These are phyloP conservation scores for Diplodia intermedia DNA, from an alignment of 2,329 filamentous ascomycete species.

Conservation along the genomic window DNA sequence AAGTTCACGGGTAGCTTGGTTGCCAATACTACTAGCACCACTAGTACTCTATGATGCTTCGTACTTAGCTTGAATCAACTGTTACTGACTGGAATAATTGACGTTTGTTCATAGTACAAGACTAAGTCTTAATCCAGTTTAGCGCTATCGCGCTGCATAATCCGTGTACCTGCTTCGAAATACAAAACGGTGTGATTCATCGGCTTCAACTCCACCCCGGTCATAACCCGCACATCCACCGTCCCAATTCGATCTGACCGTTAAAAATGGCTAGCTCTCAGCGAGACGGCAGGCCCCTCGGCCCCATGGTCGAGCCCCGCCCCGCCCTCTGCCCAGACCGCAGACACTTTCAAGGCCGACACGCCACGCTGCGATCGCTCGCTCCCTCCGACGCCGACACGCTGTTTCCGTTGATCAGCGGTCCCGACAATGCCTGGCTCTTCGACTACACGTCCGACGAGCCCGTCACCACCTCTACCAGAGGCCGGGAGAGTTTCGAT, in stretches of 20 bases:
- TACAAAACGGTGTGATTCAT: neutral
- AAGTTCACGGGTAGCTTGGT: too few species aligned
- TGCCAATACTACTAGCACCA: too few species aligned
- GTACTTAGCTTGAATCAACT: neutral
- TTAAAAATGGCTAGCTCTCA: neutral
- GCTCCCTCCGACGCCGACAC: slow-evolving; percentile 30
- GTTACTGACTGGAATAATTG: neutral
- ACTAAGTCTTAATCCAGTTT: neutral
- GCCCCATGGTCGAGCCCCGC: neutral
- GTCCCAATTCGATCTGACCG: too few species aligned
- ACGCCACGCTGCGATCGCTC: slow-evolving; percentile 34
- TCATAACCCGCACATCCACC: neutral
- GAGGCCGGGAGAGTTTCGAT: slow-evolving; percentile 16
- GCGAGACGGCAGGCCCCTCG: neutral
- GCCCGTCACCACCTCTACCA: slow-evolving; percentile 49
- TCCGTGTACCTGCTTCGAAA: neutral
- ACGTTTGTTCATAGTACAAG: neutral
- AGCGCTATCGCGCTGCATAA: neutral
- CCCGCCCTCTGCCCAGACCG: neutral
- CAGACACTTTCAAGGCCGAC: neutral
- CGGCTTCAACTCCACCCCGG: neutral
- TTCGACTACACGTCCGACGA: slow-evolving; percentile 54
- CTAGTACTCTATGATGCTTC: too few species aligned
- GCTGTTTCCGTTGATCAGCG: slow-evolving; percentile 34
- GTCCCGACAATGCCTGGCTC: slow-evolving; percentile 37